Evolutionary conservation across 176 grass and related monocot species (phyloP), one percentile per base, ranked within the genome.

Genomic region (barley (Hordeum vulgare)): DNA sequence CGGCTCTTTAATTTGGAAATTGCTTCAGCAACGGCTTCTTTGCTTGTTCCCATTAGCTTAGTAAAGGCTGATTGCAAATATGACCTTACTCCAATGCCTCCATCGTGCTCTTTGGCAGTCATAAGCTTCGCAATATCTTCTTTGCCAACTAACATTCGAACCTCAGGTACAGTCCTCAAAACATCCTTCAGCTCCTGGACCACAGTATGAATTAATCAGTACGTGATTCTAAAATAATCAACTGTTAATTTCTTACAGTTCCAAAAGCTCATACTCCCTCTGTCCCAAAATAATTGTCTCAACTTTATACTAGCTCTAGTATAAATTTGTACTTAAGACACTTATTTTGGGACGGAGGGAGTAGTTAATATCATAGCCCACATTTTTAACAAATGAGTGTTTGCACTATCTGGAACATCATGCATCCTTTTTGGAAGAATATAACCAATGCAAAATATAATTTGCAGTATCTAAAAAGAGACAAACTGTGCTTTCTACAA

Each of bases 131-230:
- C 57, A 69, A 87, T 76, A 18, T 90, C 90, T 68, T 87, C 88
- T 79, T 85, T 66, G 34, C 79, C 90, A 88, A 93, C 83, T 73
- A 98, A 78, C 29, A 86, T 89, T 63, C 18, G 77, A 84, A 98
- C 82, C 69, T 98, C 95, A 45, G 92, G 95, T 35, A 98, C 90
- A 76, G 86, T 85, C 51, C 51, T 85, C 68, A 98, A 82, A 15
- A 95, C 95, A 84, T 98, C 82, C 70, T 95, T 85, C 34, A 98
- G 81, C 76, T 98, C 95, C 95, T 98, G 81, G 51, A 59, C 66
- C 26, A 49, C 34, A 18, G 62, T 62, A 94, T 35, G 31, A 69
- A 80, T 36, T 79, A 73, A 17, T 86, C 33, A 82, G 10, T 58
- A 27, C 21, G 44, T 57, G 12, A 34, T 74, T 76, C 28, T 54